A percentile compares a stretch with the other conserved stretches of the same genome.
Evolutionary conservation across 2,329 filamentous ascomycete species (phyloP).

Genomic region (Hawksworthiomyces lignivorus): DNA sequence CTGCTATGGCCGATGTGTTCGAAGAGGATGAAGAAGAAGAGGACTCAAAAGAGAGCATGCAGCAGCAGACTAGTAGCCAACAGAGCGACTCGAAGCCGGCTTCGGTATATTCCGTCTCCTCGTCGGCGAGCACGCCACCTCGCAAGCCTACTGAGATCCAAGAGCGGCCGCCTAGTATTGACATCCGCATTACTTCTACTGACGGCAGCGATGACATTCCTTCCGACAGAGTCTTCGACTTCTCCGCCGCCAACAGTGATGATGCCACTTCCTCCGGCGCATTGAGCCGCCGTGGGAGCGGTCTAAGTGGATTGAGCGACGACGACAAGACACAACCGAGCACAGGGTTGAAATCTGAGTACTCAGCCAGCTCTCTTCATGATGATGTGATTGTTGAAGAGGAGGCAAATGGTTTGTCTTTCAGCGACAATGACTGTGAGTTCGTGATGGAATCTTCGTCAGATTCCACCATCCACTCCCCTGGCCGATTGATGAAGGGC

Average conservation of each 20-base stretch:
- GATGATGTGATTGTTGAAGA: conserved; percentile 46
- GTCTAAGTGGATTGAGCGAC: conserved; percentile 38
- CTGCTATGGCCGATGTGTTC: conserved; percentile 79
- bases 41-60: background rate
- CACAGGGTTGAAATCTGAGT: conserved; percentile 38
- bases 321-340: conserved; percentile 28
- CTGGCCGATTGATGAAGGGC: conserved; percentile 31
- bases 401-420: conserved; percentile 26
- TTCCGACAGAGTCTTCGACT: conserved; percentile 2
- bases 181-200: conserved; percentile 15
- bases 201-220: conserved; percentile 5
- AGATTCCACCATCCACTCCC: conserved; percentile 38
- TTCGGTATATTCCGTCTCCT: conserved; percentile 4
- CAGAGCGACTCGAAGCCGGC: background rate
- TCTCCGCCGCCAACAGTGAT: conserved; percentile 7
- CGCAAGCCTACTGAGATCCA: background rate
- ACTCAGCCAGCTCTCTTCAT: conserved; percentile 42
- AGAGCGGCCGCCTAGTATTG: conserved; percentile 13
- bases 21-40: conserved; percentile 71
- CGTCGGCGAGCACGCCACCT: conserved; percentile 3
- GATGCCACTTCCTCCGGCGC: conserved; percentile 16
- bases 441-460: conserved; percentile 24
- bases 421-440: conserved; percentile 14
- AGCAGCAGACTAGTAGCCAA: background rate
- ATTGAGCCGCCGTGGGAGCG: conserved; percentile 38